These are phyloP conservation scores for Penicillium capsulatum DNA, from an alignment of 2,329 filamentous ascomycete genomes.

Conservation along the genomic window DNA sequence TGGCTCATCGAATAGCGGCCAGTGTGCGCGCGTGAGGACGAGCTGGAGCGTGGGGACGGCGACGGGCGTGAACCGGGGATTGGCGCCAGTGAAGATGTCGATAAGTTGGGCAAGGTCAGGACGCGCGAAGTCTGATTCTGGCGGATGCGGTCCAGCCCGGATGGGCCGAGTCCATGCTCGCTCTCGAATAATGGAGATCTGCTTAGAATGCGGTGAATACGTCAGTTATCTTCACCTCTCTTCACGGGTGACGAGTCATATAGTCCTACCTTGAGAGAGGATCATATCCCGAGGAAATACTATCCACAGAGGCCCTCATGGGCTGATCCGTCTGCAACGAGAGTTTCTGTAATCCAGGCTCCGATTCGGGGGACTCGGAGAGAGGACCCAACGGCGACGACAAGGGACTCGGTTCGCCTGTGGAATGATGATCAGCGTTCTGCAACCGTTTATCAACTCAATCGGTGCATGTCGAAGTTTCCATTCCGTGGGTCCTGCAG, in stretches of 20 bases:
- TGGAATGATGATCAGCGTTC: slow-evolving; percentile 17
- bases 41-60: slow-evolving; percentile 65
- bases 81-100: slow-evolving; percentile 59
- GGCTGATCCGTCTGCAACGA: slow-evolving; percentile 52
- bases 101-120: slow-evolving; percentile 61
- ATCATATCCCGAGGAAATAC: slow-evolving; percentile 64
- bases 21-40: slow-evolving; percentile 52
- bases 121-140: slow-evolving; percentile 69
- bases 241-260: slow-evolving; percentile 1
- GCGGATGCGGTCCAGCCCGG: slow-evolving; percentile 87
- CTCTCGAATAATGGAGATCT: slow-evolving; percentile 84
- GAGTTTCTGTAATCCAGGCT: slow-evolving; percentile 46
- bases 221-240: slow-evolving; percentile 8
- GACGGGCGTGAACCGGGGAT: slow-evolving; percentile 59
- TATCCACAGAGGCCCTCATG: slow-evolving; percentile 73
- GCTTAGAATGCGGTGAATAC: slow-evolving; percentile 11
- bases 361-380: slow-evolving; percentile 35
- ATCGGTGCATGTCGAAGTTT: slow-evolving; percentile 10
- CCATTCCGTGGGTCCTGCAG: slow-evolving; percentile 10
- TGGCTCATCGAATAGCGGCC: slow-evolving; percentile 58
- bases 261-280: slow-evolving; percentile 65
- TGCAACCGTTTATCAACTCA: slow-evolving; percentile 11
- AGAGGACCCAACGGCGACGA: slow-evolving; percentile 37
- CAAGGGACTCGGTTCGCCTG: slow-evolving; percentile 40
- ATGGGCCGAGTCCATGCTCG: slow-evolving; percentile 79